Base-by-base conservation (phyloP, 2,329 filamentous ascomycete species). In the Alternaria brassicicola region DNA sequence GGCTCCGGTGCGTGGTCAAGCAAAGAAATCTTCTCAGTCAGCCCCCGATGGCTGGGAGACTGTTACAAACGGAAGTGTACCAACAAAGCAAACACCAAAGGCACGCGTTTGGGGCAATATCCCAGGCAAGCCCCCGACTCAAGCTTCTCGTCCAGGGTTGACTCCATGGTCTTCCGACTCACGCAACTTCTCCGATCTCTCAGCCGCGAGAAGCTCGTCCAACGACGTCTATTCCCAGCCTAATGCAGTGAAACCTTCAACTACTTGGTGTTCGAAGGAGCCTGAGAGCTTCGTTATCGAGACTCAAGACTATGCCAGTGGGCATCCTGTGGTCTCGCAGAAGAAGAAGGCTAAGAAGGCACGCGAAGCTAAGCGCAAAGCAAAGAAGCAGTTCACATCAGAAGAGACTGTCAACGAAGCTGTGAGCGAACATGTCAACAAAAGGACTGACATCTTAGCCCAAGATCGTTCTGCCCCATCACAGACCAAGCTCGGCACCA, bases 281-380 rank as follows among this genome's bases (percentile, higher is more conserved):
- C 57, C 63, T 7, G 60, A 65, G 25, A 30, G 45, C 30, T 56
- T 59, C 28, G 19, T 53, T 12, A 13, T 7, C 21, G 8, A 31
- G 17, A 15, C 35, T 7, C 28, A 28, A 39, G 62, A 54, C 6
- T 7, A 26, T 26, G 15, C 10, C 3, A 13, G 19, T 7, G 19
- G 7, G 12, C 62, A 64, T 45, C 41, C 56, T 3, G 30, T 53
- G 10, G 50, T 69, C 2, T 66, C 68, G 13, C 62, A 68, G 41
- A 72, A 66, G 56, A 72, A 68, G 58, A 59, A 60, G 15, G 69
- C 70, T 39, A 74, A 73, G 58, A 62, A 64, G 31, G 35, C 48
- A 39, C 63, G 61, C 21, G 61, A 62, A 51, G 42, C 57, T 5
- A 62, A 64, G 38, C 65, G 64, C 12, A 74, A 72, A 38, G 62